Conservation (phyloP, 345 rosid genomes). For the Erucastrum elatum region DNA sequence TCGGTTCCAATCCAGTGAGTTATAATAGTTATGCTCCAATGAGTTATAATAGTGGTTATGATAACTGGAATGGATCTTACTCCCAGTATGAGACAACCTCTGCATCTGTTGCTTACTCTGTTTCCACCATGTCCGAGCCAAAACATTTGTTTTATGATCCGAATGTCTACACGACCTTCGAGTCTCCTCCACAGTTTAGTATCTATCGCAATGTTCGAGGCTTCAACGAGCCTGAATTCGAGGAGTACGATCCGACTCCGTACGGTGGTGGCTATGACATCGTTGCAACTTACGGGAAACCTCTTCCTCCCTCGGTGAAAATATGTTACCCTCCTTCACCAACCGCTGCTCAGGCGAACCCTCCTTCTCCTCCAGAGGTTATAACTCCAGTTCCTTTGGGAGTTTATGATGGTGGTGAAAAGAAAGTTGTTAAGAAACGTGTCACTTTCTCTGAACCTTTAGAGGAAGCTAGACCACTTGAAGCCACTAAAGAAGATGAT, state of each 20-base stretch:
- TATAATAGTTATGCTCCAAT: slow-evolving; percentile 13
- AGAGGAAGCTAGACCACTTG: slow-evolving; percentile 28
- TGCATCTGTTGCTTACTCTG: slow-evolving; percentile 50
- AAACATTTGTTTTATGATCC: slow-evolving; percentile 39
- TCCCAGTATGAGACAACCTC: slow-evolving; percentile 27
- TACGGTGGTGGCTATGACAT: slow-evolving; percentile 71
- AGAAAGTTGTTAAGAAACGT: slow-evolving; percentile 29
- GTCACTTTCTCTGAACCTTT: slow-evolving; percentile 31
- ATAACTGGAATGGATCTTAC: slow-evolving; percentile 34
- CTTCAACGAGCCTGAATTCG: slow-evolving; percentile 53
- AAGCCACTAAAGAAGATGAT: slow-evolving; percentile 10
- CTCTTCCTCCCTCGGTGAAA: slow-evolving; percentile 59
- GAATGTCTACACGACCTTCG: slow-evolving; percentile 22
- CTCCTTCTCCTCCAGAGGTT: slow-evolving; percentile 37
- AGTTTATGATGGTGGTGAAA: slow-evolving; percentile 38
- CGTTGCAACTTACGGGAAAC: slow-evolving; percentile 58
- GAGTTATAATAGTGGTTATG: slow-evolving; percentile 8
- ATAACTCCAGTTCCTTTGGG: slow-evolving; percentile 40
- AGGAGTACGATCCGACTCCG: slow-evolving; percentile 78
- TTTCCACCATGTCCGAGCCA: slow-evolving; percentile 44
- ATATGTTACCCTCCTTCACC: slow-evolving; percentile 70
- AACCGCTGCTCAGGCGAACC: slow-evolving; percentile 9
- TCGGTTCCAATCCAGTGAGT: slow-evolving; percentile 15
- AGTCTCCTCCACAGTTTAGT: slow-evolving; percentile 41
- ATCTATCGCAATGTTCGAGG: slow-evolving; percentile 48